Evolutionary conservation across 345 rosid genomes (phyloP), one percentile per base, ranked within the genome.

Genomic region (Ceriops tagal): DNA sequence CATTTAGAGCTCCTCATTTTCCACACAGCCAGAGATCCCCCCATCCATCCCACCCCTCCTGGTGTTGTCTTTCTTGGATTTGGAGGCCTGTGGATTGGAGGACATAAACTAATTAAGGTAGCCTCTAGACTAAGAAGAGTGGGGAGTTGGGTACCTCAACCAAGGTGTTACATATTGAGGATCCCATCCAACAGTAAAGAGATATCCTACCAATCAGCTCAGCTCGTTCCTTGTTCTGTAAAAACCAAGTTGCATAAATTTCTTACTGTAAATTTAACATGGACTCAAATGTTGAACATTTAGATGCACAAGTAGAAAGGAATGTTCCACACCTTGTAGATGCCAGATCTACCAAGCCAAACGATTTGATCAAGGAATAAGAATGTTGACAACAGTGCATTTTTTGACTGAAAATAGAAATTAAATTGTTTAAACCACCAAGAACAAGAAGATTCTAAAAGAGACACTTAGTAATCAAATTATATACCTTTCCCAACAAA

Each of bases 281-380:
- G 32, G 8, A 24, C 3, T 28, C 51, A 19, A 52, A 56, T 9
- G 13, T 32, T 13, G 53, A 64, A 61, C 61, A 65, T 65, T 16
- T 18, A 61, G 35, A 62, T 35, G 51, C 22, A 1, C 51, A 47
- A 68, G 61, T 66, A 49, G 57, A 21, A 15, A 46, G 10, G 8
- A 32, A 31, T 13, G 53, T 24, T 9, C 53, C 80, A 60, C 65
- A 89, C 99, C 99, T 96, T 90, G 73, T 90, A 90, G 70, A 96
- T 86, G 65, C 98, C 99, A 51, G 90, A 62, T 87, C 98, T 85
- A 71, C 97, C 86, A 62, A 96, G 98, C 98, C 98, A 92, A 68
- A 90, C 92, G 46, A 96, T 69, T 92, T 96, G 99, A 85, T 96
- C 98, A 66, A 96, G 95, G 75, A 96, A 96, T 73, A 90, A 82